Conservation (phyloP, 208 protist genomes). For the Naegleria fowleri region DNA sequence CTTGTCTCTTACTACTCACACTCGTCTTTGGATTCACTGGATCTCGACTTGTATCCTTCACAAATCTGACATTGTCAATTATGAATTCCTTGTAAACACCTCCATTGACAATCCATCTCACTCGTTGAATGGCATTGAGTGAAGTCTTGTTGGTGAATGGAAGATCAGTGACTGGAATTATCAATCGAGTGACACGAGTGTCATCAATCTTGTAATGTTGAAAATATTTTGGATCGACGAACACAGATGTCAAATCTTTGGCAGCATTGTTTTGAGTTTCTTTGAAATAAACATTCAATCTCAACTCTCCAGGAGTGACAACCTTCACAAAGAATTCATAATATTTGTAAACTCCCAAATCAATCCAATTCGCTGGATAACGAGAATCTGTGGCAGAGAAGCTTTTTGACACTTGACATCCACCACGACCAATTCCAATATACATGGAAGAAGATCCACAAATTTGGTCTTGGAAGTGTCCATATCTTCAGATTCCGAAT, state of each 20-base stretch:
- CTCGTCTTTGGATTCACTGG: too few relatives aligned
- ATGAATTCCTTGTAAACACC: background rate
- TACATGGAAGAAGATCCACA: background rate
- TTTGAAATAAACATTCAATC: background rate
- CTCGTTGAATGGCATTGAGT: background rate
- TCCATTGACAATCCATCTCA: background rate
- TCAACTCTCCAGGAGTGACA: background rate
- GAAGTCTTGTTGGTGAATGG: background rate
- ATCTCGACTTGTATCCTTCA: too few relatives aligned
- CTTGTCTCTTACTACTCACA: too few relatives aligned
- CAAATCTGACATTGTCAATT: background rate
- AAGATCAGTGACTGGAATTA: background rate
- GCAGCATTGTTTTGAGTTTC: background rate
- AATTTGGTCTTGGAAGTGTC: background rate
- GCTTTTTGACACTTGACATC: background rate
- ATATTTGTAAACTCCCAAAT: background rate
- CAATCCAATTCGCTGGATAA: background rate
- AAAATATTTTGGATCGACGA: background rate
- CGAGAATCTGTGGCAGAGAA: background rate
- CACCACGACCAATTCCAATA: background rate
- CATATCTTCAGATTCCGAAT: background rate
- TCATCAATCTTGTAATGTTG: constrained; percentile 2
- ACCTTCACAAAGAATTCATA: background rate
- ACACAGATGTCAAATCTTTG: background rate
- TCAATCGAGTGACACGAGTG: background rate